Evolutionary conservation across 2,329 filamentous ascomycete genomes (phyloP).

Genomic region (Diaporthe vexans): DNA sequence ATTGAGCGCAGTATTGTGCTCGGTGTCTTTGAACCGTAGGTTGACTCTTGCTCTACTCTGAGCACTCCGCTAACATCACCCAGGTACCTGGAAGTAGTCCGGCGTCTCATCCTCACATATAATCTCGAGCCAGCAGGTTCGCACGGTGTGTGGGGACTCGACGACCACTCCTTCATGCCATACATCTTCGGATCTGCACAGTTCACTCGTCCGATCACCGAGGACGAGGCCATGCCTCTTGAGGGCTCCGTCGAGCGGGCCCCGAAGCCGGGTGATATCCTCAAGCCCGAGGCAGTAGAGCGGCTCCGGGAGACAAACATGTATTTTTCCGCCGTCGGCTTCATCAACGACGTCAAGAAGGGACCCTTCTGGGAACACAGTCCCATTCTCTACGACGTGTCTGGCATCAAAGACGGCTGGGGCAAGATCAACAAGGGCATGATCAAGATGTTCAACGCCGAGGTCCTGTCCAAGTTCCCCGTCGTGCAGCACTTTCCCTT

Average conservation of each 20-base stretch:
- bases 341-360: slow-evolving; percentile 97
- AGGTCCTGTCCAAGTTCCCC: slow-evolving; percentile 96
- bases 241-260: slow-evolving; percentile 83
- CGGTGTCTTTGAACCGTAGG: slow-evolving; percentile 85
- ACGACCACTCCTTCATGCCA: slow-evolving; percentile 93
- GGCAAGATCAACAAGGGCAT: slow-evolving; percentile 99
- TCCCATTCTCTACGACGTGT: slow-evolving; percentile 94
- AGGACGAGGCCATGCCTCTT: slow-evolving; percentile 74
- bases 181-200: slow-evolving; percentile 98
- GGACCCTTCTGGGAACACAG: slow-evolving; percentile 98
- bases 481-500: slow-evolving; percentile 98
- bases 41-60: slow-evolving; percentile 44
- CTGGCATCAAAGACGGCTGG: slow-evolving; percentile 93
- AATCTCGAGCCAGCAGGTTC: slow-evolving; percentile 95
- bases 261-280: slow-evolving; percentile 79
- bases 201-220: slow-evolving; percentile 80
- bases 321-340: slow-evolving; percentile 96
- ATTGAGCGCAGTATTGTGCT: slow-evolving; percentile 86
- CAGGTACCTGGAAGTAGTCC: slow-evolving; percentile 85
- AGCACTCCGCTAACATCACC: slow-evolving; percentile 36
- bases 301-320: slow-evolving; percentile 78
- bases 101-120: slow-evolving; percentile 88
- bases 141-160: slow-evolving; percentile 98
- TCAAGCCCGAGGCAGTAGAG: slow-evolving; percentile 74
- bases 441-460: slow-evolving; percentile 99